phyloP scores from a whole-genome alignment of 2,329 filamentous ascomycete species.

The Akanthomyces lecanii region DNA sequence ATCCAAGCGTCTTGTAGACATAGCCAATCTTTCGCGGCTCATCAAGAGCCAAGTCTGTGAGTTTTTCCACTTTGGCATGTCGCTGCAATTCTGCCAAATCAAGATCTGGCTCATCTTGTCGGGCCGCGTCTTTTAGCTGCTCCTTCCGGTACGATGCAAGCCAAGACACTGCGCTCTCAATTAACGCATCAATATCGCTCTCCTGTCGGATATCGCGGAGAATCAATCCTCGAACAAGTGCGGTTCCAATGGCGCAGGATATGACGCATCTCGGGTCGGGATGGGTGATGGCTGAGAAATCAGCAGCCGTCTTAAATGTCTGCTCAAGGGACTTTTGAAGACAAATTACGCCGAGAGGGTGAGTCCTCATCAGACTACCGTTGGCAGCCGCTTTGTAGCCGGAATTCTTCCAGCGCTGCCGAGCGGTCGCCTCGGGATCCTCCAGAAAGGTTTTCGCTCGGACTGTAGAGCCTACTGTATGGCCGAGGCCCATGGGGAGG shows the following conservation, averaged over 20 bases:
- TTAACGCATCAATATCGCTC: slow-evolving; percentile 36
- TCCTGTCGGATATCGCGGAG: slow-evolving; percentile 40
- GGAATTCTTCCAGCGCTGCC: slow-evolving; percentile 37
- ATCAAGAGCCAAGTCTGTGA: slow-evolving; percentile 42
- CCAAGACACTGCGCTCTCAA: slow-evolving; percentile 39
- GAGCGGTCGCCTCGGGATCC: slow-evolving; percentile 37
- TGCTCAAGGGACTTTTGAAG: slow-evolving; percentile 36
- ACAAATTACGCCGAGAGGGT: slow-evolving; percentile 44
- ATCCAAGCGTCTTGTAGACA: slow-evolving; percentile 42
- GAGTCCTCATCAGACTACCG: slow-evolving; percentile 50
- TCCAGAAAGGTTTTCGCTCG: slow-evolving; percentile 34
- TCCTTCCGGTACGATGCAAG: slow-evolving; percentile 24
- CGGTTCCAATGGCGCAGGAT: slow-evolving; percentile 44
- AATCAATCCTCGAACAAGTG: slow-evolving; percentile 42
- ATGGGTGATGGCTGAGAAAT: slow-evolving; percentile 38
- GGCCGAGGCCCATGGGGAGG: slow-evolving; percentile 44
- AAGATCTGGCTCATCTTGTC: slow-evolving; percentile 30
- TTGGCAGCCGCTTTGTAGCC: slow-evolving; percentile 43
- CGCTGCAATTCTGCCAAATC: slow-evolving; percentile 32
- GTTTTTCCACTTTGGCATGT: slow-evolving; percentile 31
- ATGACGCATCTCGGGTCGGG: slow-evolving; percentile 49
- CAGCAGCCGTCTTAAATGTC: slow-evolving; percentile 40
- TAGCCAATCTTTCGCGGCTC: slow-evolving; percentile 40
- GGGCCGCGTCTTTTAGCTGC: slow-evolving; percentile 23
- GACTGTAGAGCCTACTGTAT: slow-evolving; percentile 43